Evolutionary conservation across 208 protist species (phyloP).

Genomic region (Crithidia sp.): DNA sequence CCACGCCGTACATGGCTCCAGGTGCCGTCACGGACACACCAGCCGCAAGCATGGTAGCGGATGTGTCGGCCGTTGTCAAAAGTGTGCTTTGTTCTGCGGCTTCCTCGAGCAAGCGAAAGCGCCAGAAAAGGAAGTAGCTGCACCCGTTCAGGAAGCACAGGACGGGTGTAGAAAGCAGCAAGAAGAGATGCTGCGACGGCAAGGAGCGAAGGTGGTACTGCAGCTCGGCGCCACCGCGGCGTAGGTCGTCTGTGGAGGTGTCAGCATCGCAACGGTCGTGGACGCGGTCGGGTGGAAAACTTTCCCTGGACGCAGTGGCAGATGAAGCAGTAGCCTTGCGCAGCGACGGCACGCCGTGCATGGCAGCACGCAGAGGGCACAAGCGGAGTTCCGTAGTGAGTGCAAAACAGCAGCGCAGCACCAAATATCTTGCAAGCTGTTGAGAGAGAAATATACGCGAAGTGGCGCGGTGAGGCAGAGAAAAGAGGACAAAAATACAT

Average conservation of each 20-base stretch:
- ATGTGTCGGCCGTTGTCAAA: neutral
- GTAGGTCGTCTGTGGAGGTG: neutral
- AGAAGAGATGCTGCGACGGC: neutral
- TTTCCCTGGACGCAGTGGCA: too few species aligned
- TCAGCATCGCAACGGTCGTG: too few species aligned
- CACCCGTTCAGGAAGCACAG: slow-evolving; percentile 40
- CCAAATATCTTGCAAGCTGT: too few species aligned
- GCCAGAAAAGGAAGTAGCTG: slow-evolving; percentile 43
- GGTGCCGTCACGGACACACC: neutral
- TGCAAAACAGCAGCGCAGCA: too few species aligned
- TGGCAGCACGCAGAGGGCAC: too few species aligned
- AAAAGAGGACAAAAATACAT: too few species aligned
- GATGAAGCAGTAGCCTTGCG: too few species aligned
- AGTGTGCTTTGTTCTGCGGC: neutral
- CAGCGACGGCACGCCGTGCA: too few species aligned
- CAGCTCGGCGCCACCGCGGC: neutral
- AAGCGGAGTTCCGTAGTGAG: too few species aligned
- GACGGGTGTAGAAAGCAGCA: neutral
- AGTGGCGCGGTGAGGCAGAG: too few species aligned
- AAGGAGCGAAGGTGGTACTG: neutral
- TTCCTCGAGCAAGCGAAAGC: slow-evolving; percentile 4
- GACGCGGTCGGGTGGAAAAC: too few species aligned
- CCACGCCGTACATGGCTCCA: slow-evolving; percentile 16
- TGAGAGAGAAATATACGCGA: too few species aligned
- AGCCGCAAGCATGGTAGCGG: neutral